Conservation (phyloP, 2,329 filamentous ascomycete species). For the Cordyceps farinosa region DNA sequence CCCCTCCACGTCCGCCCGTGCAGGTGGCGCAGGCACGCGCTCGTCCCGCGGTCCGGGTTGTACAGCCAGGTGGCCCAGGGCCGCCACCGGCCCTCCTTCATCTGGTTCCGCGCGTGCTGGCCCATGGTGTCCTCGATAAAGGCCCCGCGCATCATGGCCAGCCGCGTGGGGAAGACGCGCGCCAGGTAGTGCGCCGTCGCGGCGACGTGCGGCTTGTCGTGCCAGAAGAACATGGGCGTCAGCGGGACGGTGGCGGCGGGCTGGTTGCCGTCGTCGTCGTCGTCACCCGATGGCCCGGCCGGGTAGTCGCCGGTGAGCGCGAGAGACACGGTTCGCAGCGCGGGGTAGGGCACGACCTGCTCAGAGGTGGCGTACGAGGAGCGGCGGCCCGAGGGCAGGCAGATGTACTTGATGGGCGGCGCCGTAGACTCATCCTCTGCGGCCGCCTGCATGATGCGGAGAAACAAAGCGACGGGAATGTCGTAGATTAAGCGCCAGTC, state of each 20-base stretch:
- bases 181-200: constrained; percentile 47
- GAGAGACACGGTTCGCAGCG: constrained; percentile 39
- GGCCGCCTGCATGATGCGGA: constrained; percentile 44
- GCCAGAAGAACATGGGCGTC: constrained; percentile 57
- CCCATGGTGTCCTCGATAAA: constrained; percentile 57
- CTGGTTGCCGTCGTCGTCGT: neutral
- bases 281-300: neutral
- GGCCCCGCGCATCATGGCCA: constrained; percentile 48
- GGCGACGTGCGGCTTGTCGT: constrained; percentile 54
- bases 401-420: constrained; percentile 49
- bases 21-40: constrained; percentile 47
- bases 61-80: constrained; percentile 57
- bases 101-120: constrained; percentile 51
- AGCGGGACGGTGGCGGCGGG: constrained; percentile 36
- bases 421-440: constrained; percentile 24
- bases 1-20: constrained; percentile 46
- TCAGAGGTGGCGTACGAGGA: constrained; percentile 47
- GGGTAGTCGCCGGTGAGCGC: constrained; percentile 40
- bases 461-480: constrained; percentile 42
- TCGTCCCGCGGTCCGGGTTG: constrained; percentile 45
- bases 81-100: constrained; percentile 50
- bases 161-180: constrained; percentile 46
- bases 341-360: constrained; percentile 42
- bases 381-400: constrained; percentile 50
- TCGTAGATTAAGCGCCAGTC: constrained; percentile 49